Percentiles rank a stretch among this genome's conserved stretches.
Evolutionary conservation across 176 grass and related monocot genomes (phyloP).

Genomic region (Musa beccarii): DNA sequence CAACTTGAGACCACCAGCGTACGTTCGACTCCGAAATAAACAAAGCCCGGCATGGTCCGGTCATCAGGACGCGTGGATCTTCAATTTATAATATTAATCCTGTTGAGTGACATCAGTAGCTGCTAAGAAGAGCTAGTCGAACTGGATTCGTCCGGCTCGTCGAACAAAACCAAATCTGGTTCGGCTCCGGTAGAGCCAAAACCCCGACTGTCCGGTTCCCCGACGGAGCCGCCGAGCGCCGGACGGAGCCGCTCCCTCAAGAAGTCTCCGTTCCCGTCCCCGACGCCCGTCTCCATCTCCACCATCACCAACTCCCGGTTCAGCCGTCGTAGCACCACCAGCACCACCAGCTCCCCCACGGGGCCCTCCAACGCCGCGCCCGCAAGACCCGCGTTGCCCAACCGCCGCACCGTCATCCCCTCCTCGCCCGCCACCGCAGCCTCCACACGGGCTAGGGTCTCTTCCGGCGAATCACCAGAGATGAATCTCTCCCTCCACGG

Average conservation of each 20-base stretch:
- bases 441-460: conserved; percentile 24
- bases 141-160: not conserved
- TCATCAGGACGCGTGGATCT: too few species aligned
- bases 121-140: not conserved
- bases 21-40: too few species aligned
- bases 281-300: conserved; percentile 19
- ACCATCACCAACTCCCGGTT: conserved; percentile 21
- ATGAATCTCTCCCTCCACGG: conserved; percentile 19
- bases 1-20: too few species aligned
- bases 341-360: conserved; percentile 17
- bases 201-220: not conserved
- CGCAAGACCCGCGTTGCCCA: conserved; percentile 18
- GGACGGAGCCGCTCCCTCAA: conserved; percentile 25
- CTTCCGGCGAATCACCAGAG: not conserved
- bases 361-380: conserved; percentile 16
- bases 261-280: conserved; percentile 4
- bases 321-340: conserved; percentile 25
- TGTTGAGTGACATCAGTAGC: not conserved
- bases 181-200: not conserved
- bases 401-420: conserved; percentile 12
- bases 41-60: too few species aligned
- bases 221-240: not conserved
- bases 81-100: too few species aligned
- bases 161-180: not conserved
- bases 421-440: conserved; percentile 12